Evolutionary conservation across 2,329 filamentous ascomycete genomes (phyloP), one percentile per base, ranked within the genome.

Genomic region (Sporothrix sp.): DNA sequence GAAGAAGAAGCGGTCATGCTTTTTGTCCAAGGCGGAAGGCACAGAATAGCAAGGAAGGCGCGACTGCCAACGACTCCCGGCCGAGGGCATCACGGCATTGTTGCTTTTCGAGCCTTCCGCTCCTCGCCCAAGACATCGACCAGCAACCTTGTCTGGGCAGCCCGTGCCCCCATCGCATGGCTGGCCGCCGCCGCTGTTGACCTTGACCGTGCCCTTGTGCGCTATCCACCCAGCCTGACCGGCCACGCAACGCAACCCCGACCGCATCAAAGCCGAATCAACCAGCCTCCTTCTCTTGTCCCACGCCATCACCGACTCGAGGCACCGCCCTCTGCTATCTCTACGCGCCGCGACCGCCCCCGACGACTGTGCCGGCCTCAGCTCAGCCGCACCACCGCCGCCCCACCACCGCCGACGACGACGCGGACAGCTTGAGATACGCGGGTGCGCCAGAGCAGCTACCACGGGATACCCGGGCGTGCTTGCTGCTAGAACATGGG

Each of bases 401-500:
- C n/a, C n/a, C n/a, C n/a, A n/a, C n/a, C n/a, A n/a, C n/a, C n/a
- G n/a, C n/a, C 35, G 35, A 38, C 45, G 23, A 48, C 23, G 25
- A 25, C 5, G 23, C 18, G 39, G 33, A 40, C 37, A 33, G n/a
- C n/a, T n/a, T n/a, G n/a, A n/a, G n/a, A n/a, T n/a, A 23, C 9
- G 30, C 20, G 14, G n/a, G 32, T 20, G 20, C 9, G 35, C 30
- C 25, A 39, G 39, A 40, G 33, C 45, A 39, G 30, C 43, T 45
- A 36, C 27, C 14, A 33, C 46, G 35, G 35, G 35, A 36, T 32
- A 36, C 40, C 27, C 40, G 23, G 32, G 28, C 51, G 28, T 37
- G 40, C 23, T 40, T 49, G 36, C 30, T 46, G 43, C 38, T 38
- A 28, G 52, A 56, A 36, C 37, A 56, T 56, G 52, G 50, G 48